Conservation (phyloP, 225 moss, liverwort and hornwort species). For the Sphagnum tenellum region DNA sequence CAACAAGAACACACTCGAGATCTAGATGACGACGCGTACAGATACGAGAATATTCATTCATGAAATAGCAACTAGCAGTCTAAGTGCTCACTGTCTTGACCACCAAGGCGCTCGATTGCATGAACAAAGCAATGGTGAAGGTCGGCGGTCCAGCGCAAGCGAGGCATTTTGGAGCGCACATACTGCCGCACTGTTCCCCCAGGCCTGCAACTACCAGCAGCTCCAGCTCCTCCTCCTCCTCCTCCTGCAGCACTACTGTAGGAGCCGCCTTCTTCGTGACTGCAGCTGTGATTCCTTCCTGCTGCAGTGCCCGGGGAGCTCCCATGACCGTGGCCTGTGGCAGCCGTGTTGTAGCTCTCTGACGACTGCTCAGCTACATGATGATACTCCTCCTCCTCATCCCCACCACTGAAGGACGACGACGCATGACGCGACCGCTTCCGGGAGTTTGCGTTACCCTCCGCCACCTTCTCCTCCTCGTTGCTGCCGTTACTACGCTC, state of each 20-base stretch:
- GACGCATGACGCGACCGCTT: constrained; percentile 1
- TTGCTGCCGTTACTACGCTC: constrained; percentile 62
- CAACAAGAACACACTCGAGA: too few relatives aligned
- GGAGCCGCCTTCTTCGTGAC: too few relatives aligned
- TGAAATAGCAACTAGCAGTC: too few relatives aligned
- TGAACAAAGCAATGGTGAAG: constrained; percentile 67
- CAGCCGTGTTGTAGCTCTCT: constrained; percentile 44
- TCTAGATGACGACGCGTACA: too few relatives aligned
- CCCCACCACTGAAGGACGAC: constrained; percentile 52
- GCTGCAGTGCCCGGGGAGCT: constrained; percentile 14
- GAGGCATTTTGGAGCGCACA: constrained; percentile 77
- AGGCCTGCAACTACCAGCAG: constrained; percentile 38
- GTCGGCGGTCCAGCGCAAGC: constrained; percentile 71
- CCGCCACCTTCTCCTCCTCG: constrained; percentile 45
- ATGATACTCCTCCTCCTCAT: constrained; percentile 1
- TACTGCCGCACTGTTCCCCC: constrained; percentile 66
- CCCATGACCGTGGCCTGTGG: constrained; percentile 18
- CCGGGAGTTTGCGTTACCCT: constrained; percentile 41
- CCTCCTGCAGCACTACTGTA: constrained; percentile 5
- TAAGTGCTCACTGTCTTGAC: constrained; percentile 67
- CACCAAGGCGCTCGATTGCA: constrained; percentile 70
- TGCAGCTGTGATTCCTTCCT: too few relatives aligned
- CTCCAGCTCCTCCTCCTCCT: constrained; percentile 27
- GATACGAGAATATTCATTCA: too few relatives aligned
- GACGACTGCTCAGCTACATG: constrained; percentile 50